A percentile compares a stretch with the other conserved stretches of the same genome.
These are phyloP conservation scores for Cicer chorassanicum DNA, from an alignment of 306 rosid species.

Conservation along the genomic window DNA sequence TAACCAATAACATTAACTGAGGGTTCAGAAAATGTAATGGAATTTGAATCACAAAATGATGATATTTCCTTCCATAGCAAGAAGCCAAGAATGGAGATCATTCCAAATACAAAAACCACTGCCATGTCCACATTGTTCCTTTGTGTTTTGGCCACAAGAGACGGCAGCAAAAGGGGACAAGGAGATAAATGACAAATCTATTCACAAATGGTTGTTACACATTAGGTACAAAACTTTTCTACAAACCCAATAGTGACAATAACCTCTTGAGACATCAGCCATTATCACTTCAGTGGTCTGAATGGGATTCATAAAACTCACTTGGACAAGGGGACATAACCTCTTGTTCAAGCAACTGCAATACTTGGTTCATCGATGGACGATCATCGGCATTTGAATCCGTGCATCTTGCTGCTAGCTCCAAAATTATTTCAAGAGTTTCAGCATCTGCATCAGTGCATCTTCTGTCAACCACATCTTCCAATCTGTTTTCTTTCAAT, in stretches of 20 bases:
- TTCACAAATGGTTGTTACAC: conserved; percentile 41
- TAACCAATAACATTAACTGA: too few species aligned
- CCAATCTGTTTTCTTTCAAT: conserved; percentile 70
- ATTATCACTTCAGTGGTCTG: conserved; percentile 61
- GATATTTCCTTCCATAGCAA: conserved; percentile 24
- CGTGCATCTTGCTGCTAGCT: conserved; percentile 83
- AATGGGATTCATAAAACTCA: conserved; percentile 83
- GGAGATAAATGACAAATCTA: conserved; percentile 30
- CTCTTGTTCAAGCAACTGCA: conserved; percentile 88
- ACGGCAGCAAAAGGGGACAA: not conserved
- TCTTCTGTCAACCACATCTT: conserved; percentile 72
- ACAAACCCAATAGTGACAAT: conserved; percentile 45
- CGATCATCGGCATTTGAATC: conserved; percentile 86
- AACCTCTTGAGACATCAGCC: conserved; percentile 1
- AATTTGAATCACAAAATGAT: not conserved
- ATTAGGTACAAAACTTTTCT: conserved; percentile 40
- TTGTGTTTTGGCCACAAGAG: not conserved
- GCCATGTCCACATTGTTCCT: conserved; percentile 31
- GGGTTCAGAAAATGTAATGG: too few species aligned
- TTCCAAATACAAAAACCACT: conserved; percentile 48
- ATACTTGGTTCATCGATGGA: conserved; percentile 82
- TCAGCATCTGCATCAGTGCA: conserved; percentile 72
- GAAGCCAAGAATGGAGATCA: conserved; percentile 45
- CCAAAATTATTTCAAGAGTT: conserved; percentile 78
- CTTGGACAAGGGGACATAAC: conserved; percentile 86